Evolutionary conservation across 2,329 filamentous ascomycete species (phyloP), one percentile per base, ranked within the genome.

Genomic region (Sordariomycetes sp.): DNA sequence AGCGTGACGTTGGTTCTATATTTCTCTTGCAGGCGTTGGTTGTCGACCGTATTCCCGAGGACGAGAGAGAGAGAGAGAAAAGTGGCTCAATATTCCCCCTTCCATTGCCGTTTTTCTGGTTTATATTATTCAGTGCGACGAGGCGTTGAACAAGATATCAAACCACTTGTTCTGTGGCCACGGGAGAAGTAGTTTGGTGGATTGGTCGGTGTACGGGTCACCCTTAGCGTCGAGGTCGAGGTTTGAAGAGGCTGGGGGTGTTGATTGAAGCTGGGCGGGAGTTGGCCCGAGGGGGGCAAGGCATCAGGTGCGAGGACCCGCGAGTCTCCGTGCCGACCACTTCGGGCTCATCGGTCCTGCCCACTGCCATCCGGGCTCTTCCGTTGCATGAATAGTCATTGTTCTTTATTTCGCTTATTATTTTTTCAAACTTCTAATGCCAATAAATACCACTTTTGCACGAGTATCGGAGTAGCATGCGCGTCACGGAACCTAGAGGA

Each of bases 361-460:
- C 36, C 36, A n/a, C 36, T 42, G 12, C 12, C 36, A 13, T n/a
- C 39, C 39, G 25, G 22, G 12, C 35, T 45, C 22, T 28, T 55
- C n/a, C 17, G 53, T 24, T 24, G 45, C 45, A 50, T 50, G 45
- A 20, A 54, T 48, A 22, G 39, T 53, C 61, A 54, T 55, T 54
- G 56, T 62, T 62, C 59, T 57, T 61, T 55, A 48, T 53, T 61
- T 42, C 13, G 20, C 20, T n/a, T 57, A 52, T 45, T 53, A 28
- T 25, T 62, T 66, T 66, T 65, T 65, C 60, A 74, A 72, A 74
- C 75, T 80, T 80, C 74, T 82, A 81, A 82, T 82, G 76, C 77
- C 79, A 74, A 80, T 79, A 80, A 79, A 74, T 75, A 71, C 73
- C 72, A 71, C 71, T 51, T 51, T 56, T 56, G 12, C 24, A 32